Evolutionary conservation across 805 yeast genomes (phyloP), one percentile per base, ranked within the genome.

Genomic region (Tetrapisispora taiwanensis): DNA sequence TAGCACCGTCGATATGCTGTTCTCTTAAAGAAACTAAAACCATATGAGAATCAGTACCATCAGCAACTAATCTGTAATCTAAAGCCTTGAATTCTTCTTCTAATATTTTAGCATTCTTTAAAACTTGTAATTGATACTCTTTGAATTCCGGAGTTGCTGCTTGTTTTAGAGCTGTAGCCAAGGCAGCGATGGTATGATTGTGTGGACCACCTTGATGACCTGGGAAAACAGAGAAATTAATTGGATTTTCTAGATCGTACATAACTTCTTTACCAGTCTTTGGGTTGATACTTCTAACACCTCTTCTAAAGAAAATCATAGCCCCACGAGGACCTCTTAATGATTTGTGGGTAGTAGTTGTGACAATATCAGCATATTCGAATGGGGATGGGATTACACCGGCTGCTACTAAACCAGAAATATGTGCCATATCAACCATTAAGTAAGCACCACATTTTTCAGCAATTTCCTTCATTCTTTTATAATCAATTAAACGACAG

Each of bases 151-250:
- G 95, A 42, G 86, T 73, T 52, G 78, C 74, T 48, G 95, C 94
- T 73, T 92, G 98, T 67, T 88, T 88, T 65, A 92, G 78, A 42
- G 98, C 97, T 52, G 89, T 92, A 15, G 97, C 97, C 59, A 92
- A 72, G 30, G 97, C 98, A 55, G 97, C 83, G 65, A 92, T 92
- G 54, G 98, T 92, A 73, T 92, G 98, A 76, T 92, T 92, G 72
- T 92, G 97, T 59, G 98, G 98, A 66, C 98, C 98, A 75, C 98
- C 98, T 75, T 92, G 98, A 71, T 92, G 98, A 55, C 95, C 98
- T 60, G 98, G 98, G 90, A 92, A 92, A 44, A 92, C 98, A 9
- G 97, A 88, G 69, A 92, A 92, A 76, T 92, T 92, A 71, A 92
- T 89, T 66, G 86, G 86, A 68, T 79, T 82, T 70, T 92, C 97